Conservation (phyloP, 108 stramenopile genomes). For the Chaetoceros tenuissimus region DNA sequence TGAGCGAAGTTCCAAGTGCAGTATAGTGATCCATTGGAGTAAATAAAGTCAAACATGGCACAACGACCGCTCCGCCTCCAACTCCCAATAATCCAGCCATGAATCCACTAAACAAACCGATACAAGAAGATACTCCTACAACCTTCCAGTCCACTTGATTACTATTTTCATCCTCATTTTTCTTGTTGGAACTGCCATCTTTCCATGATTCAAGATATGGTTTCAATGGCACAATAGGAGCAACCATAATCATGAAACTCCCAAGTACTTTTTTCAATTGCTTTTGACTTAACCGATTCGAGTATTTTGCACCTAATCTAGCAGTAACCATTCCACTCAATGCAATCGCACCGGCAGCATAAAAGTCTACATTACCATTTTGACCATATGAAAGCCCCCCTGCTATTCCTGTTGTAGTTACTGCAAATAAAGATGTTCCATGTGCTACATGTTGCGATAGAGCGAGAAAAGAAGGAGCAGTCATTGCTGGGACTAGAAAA, state of each 20-base stretch:
- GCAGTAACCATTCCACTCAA: conserved; percentile 71
- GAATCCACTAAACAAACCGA: conserved; percentile 51
- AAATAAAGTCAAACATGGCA: conserved; percentile 64
- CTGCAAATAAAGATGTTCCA: conserved; percentile 84
- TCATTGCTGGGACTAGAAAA: conserved; percentile 53
- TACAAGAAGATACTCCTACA: conserved; percentile 29
- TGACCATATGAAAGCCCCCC: conserved; percentile 72
- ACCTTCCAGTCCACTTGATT: background rate
- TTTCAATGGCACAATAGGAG: conserved; percentile 74
- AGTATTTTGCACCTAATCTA: conserved; percentile 51
- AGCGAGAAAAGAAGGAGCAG: conserved; percentile 32
- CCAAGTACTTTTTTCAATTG: conserved; percentile 59
- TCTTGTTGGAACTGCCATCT: conserved; percentile 2
- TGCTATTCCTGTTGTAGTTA: conserved; percentile 80
- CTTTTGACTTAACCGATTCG: conserved; percentile 31
- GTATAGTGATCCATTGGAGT: conserved; percentile 80
- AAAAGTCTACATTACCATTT: conserved; percentile 56
- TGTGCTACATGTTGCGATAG: conserved; percentile 87
- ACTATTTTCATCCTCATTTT: conserved; percentile 2
- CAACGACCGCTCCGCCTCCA: conserved; percentile 86
- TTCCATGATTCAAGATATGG: conserved; percentile 26
- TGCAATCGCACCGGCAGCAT: conserved; percentile 62
- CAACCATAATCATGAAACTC: conserved; percentile 77
- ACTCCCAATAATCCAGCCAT: conserved; percentile 89
- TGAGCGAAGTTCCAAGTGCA: conserved; percentile 80